Evolutionary conservation across 2,329 filamentous ascomycete species (phyloP), one percentile per base, ranked within the genome.

Genomic region (Sclerotinia trifoliorum): DNA sequence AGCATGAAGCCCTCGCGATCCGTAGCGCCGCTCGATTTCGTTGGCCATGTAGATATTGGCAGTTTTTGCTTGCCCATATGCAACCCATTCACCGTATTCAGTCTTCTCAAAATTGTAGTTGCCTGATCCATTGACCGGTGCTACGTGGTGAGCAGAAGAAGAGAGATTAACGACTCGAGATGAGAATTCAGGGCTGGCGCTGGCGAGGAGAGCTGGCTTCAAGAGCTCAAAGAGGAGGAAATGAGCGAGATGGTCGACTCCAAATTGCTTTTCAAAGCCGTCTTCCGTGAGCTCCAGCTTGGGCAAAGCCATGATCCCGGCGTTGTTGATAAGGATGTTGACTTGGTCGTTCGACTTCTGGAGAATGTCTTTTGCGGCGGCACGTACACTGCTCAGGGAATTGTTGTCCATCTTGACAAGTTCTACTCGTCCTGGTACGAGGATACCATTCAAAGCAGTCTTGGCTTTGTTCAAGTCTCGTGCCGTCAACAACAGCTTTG

Each of bases 141-240:
- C 32, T 5, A 35, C 17, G 32, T 42, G 42, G 24, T 62, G 58
- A 24, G 21, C 17, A 17, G 58, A 15, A 4, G 58, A 62, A 6
- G 58, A 21, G 24, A 62, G 24, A 49, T 21, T 32, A 4, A 62
- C 39, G 10, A 44, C 58, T 24, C 58, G 78, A 21, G 52, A 55
- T n/a, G 32, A 32, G 7, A 55, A 55, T 3, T n/a, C 29, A 0
- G 19, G 29, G 3, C 52, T 55, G 19, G 52, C 73, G 3, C 78
- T 78, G 0, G 77, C 72, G 0, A 85, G 74, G 13, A 86, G 74
- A 0, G 78, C 73, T 0, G 78, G 74, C 29, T 81, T 81, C 24
- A 86, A 78, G 2, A 85, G 79, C 42, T 83, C 76, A 71, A 84
- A 83, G 24, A 86, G 79, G 0, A 85, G 79, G 76, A 86, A 86